phyloP scores from a whole-genome alignment of 2,329 filamentous ascomycete species.

The Cordyceps javanica region DNA sequence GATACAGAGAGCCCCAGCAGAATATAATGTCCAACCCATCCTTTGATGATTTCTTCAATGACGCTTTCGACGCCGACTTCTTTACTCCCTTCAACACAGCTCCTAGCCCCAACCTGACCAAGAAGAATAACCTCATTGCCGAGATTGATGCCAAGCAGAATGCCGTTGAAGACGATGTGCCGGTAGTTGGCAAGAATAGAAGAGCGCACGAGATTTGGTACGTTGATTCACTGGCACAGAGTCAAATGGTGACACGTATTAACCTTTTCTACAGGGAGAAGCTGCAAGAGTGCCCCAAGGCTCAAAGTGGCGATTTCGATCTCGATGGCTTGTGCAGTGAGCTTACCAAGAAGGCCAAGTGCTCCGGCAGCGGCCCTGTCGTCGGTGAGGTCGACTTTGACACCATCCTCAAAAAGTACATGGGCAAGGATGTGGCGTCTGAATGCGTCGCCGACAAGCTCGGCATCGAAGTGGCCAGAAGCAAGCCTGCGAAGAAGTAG shows the following conservation, averaged over 20 bases:
- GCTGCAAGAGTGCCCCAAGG: slow-evolving; percentile 77
- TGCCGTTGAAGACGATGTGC: slow-evolving; percentile 59
- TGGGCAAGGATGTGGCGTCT: slow-evolving; percentile 37
- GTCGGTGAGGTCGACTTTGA: slow-evolving; percentile 88
- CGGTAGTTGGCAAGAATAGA: neutral
- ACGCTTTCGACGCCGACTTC: slow-evolving; percentile 78
- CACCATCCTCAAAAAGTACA: slow-evolving; percentile 62
- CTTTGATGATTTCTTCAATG: slow-evolving; percentile 68
- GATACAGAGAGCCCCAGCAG: slow-evolving; percentile 86
- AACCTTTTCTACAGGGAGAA: slow-evolving; percentile 65
- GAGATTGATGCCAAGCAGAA: slow-evolving; percentile 73
- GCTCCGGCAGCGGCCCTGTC: slow-evolving; percentile 83
- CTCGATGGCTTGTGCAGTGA: slow-evolving; percentile 90
- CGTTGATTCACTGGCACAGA: neutral
- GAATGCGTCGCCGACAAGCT: slow-evolving; percentile 41
- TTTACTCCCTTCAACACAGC: slow-evolving; percentile 71
- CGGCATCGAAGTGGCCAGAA: slow-evolving; percentile 46
- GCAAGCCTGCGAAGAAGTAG: slow-evolving; percentile 12
- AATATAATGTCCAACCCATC: slow-evolving; percentile 64
- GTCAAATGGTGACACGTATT: slow-evolving; percentile 24
- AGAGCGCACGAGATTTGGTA: slow-evolving; percentile 10
- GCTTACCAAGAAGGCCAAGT: slow-evolving; percentile 91
- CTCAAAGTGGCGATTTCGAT: slow-evolving; percentile 86
- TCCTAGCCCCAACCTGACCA: slow-evolving; percentile 33
- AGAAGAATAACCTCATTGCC: slow-evolving; percentile 66